These are phyloP conservation scores for Chaetomium strumarium DNA, from an alignment of 2,329 filamentous ascomycete genomes.

Conservation along the genomic window DNA sequence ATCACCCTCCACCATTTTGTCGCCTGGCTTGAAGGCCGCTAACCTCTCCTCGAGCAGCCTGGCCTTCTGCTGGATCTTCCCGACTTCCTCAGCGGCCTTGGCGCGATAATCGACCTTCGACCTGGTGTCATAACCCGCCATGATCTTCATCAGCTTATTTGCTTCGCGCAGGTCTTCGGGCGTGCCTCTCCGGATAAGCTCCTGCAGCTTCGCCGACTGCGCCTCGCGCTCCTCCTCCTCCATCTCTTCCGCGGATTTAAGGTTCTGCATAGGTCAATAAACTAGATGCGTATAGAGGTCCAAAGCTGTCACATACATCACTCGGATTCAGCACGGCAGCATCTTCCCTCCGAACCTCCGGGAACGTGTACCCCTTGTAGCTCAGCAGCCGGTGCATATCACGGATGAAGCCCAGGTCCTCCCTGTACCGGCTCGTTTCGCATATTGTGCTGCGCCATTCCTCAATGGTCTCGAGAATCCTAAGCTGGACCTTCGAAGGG, in stretches of 20 bases:
- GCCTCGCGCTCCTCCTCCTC: conserved; percentile 92
- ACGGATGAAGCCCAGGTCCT: conserved; percentile 90
- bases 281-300: neutral
- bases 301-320: conserved; percentile 62
- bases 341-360: conserved; percentile 86
- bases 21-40: conserved; percentile 74
- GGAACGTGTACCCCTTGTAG: conserved; percentile 96
- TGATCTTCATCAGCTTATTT: conserved; percentile 96
- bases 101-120: conserved; percentile 97
- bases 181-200: conserved; percentile 85
- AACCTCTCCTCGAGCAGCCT: conserved; percentile 87
- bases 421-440: conserved; percentile 95
- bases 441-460: conserved; percentile 99
- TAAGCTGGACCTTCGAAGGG: conserved; percentile 77
- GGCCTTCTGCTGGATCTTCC: conserved; percentile 93
- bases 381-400: conserved; percentile 96
- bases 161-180: conserved; percentile 95
- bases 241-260: conserved; percentile 97
- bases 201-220: conserved; percentile 96
- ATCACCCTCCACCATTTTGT: conserved; percentile 64
- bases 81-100: conserved; percentile 92
- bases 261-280: conserved; percentile 55
- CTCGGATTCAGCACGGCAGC: conserved; percentile 94
- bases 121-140: conserved; percentile 94
- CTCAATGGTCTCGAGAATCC: conserved; percentile 93